Conservation (phyloP, 2,329 filamentous ascomycete species). For the Stachybotrys elegans region DNA sequence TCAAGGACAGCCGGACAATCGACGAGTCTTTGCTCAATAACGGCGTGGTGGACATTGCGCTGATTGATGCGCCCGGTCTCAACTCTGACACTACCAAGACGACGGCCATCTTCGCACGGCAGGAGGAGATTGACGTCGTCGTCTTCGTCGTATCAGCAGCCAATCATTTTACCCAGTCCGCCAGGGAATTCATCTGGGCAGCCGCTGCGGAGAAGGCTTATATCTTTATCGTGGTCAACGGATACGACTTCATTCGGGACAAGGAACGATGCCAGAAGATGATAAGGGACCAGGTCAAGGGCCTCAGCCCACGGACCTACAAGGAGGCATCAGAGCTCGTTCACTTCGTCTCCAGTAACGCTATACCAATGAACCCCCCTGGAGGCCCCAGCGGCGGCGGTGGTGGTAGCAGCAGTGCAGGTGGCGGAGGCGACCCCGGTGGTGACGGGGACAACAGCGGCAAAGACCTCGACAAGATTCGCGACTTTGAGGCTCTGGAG, state of each 20-base stretch:
- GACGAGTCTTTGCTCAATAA: conserved; percentile 96
- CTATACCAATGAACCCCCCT: conserved; percentile 68
- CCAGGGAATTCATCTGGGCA: conserved; percentile 96
- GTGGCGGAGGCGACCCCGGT: conserved; percentile 49
- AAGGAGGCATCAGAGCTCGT: conserved; percentile 92
- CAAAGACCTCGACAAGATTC: conserved; percentile 81
- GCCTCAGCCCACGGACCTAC: conserved; percentile 85
- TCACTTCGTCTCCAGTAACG: conserved; percentile 97
- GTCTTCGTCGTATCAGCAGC: conserved; percentile 97
- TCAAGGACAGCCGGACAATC: conserved; percentile 82
- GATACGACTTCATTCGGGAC: conserved; percentile 89
- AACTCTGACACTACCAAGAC: conserved; percentile 97
- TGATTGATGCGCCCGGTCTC: conserved; percentile 93
- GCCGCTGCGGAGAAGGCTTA: conserved; percentile 96
- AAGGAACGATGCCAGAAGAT: conserved; percentile 87
- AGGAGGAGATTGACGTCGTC: conserved; percentile 98
- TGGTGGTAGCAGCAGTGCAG: conserved; percentile 49
- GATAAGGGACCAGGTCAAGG: conserved; percentile 84
- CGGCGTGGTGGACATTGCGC: conserved; percentile 92
- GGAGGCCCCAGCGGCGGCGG: conserved; percentile 50
- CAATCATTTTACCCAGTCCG: conserved; percentile 95
- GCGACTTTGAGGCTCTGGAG: conserved; percentile 87
- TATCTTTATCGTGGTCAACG: conserved; percentile 98
- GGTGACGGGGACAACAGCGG: conserved; percentile 61
- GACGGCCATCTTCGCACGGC: conserved; percentile 91